Evolutionary conservation across 129 eudicot genomes (phyloP), one percentile per base, ranked within the genome.

Genomic region (Dittrichia graveolens): DNA sequence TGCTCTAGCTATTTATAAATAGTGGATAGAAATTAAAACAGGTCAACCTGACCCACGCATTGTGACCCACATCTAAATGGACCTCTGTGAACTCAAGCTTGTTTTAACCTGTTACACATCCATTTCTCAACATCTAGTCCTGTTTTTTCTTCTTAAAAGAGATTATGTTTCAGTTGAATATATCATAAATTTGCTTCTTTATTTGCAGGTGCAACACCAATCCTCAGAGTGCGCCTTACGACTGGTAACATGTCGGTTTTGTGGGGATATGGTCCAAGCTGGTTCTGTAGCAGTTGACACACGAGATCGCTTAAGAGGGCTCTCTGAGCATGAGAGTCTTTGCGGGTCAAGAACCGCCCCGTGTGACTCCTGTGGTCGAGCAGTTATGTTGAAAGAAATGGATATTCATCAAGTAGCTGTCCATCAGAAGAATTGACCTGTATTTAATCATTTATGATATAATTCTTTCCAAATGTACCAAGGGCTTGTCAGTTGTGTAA

Each of bases 361-460:
- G 2, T 94, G 99, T 14, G 97, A 90, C 75, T 94, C 97, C 9
- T 94, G 99, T 77, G 99, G 99, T 7, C 88, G 99, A 67, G 74
- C 99, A 3, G 99, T 94, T 16, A 94, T 94, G 99, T 67, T 94
- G 87, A 94, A 94, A 70, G 99, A 94, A 61, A 94, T 94, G 99
- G 96, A 94, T 9, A 94, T 94, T 63, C 99, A 94, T 81, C 97
- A 81, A 74, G 84, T 94, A 65, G 98, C 97, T 16, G 98, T 94
- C 40, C 98, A 94, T 73, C 98, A 78, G 71, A 87, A 81, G 78
- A 87, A 72, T 68, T 84, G 75, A 75, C n/a, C 47, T 59, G 37
- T 1, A 19, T 8, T 52, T 18, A 12, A 41, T 18, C 15, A 14
- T 4, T 49, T 50, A 14, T 49, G 19, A 14, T 24, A 42, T 19